Evolutionary conservation across 192 early-diverging fungal genomes (phyloP), one percentile per base, ranked within the genome.

Genomic region (Coemansia sp.): DNA sequence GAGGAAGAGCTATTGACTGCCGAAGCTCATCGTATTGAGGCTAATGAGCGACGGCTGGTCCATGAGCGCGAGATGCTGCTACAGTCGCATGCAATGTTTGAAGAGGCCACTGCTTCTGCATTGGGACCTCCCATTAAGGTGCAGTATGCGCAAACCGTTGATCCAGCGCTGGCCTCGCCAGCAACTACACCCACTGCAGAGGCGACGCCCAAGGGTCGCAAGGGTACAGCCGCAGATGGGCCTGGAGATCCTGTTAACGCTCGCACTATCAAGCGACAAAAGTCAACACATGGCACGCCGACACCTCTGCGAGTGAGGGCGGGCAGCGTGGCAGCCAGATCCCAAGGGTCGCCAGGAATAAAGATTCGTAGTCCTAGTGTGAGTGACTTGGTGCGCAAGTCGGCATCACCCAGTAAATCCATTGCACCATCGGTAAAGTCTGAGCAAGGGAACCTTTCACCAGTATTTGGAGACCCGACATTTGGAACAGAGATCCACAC

Each of bases 1-100:
- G 93, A 97, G 64, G 95, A 97, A 60, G 93, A 93, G 67, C 74
- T 85, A 9, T 74, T 97, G 9, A 85, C 88, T n/a, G 49, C 87
- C 54, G 92, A 95, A 69, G 86, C 90, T 9, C 84, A 89, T 14
- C 85, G 89, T 41, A 87, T 94, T 16, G 93, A 97, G 62, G 84
- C 85, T 28, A 92, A 92, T 57, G 92, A 94, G 71, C 84, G 84
- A 28, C 82, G 87, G 54, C 82, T 93, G 52, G 78, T 86, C 2
- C 84, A 84, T 26, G 93, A 97, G 65, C 90, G 95, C 25, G 93
- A 95, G 60, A 78, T 81, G 54, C 62, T 97, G 62, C 76, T 92
- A 25, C 86, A 87, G 32, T 74, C 90, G 23, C 82, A 81, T 34
- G 65, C 69, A 25, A 27, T 81, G 65, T 81, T 81, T 58, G 78